Conservation (phyloP, 805 yeast species). For the Peterozyma toletana region DNA sequence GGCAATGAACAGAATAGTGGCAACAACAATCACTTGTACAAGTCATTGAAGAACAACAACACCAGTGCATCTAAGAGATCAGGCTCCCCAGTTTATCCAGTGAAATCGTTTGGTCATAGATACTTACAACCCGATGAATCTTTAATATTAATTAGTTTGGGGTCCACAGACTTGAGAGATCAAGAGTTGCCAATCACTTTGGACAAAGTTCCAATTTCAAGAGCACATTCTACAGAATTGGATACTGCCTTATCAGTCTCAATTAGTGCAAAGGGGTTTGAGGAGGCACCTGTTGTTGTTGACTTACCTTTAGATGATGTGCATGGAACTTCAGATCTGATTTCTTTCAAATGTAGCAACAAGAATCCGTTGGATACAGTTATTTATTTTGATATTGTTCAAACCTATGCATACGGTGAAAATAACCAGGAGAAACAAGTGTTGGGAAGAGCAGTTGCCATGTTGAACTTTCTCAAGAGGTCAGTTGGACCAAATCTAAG, state of each 20-base stretch:
- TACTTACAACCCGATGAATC: conserved; percentile 59
- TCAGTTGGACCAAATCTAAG: conserved; percentile 62
- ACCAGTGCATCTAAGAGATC: conserved; percentile 10
- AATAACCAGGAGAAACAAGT: conserved; percentile 25
- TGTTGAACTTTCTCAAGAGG: conserved; percentile 54
- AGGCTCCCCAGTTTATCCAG: conserved; percentile 37
- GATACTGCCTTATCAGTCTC: conserved; percentile 82
- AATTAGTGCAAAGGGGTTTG: conserved; percentile 35
- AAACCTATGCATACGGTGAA: conserved; percentile 61
- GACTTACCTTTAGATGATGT: conserved; percentile 84
- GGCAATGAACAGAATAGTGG: not conserved
- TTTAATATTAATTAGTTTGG: conserved; percentile 73
- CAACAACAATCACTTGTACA: conserved; percentile 5
- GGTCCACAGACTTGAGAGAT: conserved; percentile 74
- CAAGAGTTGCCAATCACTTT: conserved; percentile 53
- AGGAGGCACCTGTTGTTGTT: conserved; percentile 52
- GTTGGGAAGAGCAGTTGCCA: conserved; percentile 80
- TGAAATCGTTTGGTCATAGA: conserved; percentile 82
- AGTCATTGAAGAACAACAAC: conserved; percentile 6
- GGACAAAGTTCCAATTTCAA: conserved; percentile 67
- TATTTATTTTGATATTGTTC: conserved; percentile 79
- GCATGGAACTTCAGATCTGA: conserved; percentile 64
- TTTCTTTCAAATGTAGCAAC: conserved; percentile 56
- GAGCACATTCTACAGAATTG: conserved; percentile 72
- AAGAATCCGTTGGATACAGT: conserved; percentile 44